Conservation (phyloP, 2,329 filamentous ascomycete genomes). For the Ustulina deusta region DNA sequence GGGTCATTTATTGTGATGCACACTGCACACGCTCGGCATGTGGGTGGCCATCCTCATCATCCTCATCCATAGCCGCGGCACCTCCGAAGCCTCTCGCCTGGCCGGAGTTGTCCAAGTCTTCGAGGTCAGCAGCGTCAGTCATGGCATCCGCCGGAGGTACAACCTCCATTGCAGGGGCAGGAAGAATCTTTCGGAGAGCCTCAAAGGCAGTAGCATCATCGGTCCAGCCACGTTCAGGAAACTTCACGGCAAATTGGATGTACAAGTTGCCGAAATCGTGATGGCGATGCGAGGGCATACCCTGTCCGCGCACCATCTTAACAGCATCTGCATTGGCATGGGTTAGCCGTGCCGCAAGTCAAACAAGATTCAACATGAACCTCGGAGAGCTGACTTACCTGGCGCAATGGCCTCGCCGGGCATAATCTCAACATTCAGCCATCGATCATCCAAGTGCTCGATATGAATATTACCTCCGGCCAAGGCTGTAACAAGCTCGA, state of each 20-base stretch:
- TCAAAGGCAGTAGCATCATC: conserved; percentile 77
- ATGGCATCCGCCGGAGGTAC: conserved; percentile 84
- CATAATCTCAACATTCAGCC: conserved; percentile 92
- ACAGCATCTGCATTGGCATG: conserved; percentile 73
- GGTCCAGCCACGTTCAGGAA: conserved; percentile 83
- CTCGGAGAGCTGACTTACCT: conserved; percentile 68
- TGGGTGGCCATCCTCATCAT: conserved; percentile 80
- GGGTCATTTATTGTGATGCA: conserved; percentile 76
- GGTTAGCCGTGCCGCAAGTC: conserved; percentile 41
- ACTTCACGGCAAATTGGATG: conserved; percentile 97
- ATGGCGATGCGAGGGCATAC: conserved; percentile 96
- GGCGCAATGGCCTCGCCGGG: conserved; percentile 95
- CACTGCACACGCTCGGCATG: conserved; percentile 87
- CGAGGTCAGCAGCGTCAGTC: conserved; percentile 88
- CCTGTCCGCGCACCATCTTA: conserved; percentile 95
- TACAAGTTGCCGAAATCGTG: conserved; percentile 97
- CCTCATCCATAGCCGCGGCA: conserved; percentile 74
- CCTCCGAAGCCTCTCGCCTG: conserved; percentile 76
- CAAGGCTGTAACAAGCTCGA: conserved; percentile 94
- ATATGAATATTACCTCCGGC: conserved; percentile 91
- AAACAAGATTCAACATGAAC: not conserved
- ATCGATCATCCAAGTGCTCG: conserved; percentile 97
- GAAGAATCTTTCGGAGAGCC: conserved; percentile 86
- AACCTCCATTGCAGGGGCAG: conserved; percentile 71
- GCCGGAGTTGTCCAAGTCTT: conserved; percentile 82